phyloP scores from a whole-genome alignment of 257 asterid genomes.

The Craterostigma plantagineum region DNA sequence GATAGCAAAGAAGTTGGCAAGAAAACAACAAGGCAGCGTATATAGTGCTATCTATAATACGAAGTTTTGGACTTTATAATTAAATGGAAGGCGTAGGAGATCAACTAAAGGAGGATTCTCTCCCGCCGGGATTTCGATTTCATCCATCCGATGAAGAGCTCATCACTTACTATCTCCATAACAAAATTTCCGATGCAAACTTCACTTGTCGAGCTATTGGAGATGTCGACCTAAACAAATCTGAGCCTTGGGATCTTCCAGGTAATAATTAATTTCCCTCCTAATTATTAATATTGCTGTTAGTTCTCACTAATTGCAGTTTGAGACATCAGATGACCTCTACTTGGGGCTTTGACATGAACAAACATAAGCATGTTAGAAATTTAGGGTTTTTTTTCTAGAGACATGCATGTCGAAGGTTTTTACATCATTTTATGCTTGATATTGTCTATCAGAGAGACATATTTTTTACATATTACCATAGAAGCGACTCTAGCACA shows the following conservation, averaged over 20 bases:
- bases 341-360: neutral
- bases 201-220: constrained; percentile 66
- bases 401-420: no score
- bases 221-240: constrained; percentile 89
- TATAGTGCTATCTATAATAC: no score
- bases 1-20: no score
- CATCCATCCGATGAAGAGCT: constrained; percentile 86
- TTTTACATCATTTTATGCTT: no score
- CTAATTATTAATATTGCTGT: constrained; percentile 1
- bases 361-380: no score
- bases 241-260: constrained; percentile 98
- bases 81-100: no score
- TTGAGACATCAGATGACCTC: neutral
- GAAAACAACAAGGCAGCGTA: no score
- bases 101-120: constrained; percentile 31
- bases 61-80: no score
- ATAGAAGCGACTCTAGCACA: no score
- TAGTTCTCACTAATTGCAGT: neutral
- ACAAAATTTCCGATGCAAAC: constrained; percentile 58
- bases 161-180: constrained; percentile 55
- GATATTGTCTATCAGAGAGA: no score
- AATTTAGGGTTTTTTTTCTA: no score
- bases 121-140: constrained; percentile 83
- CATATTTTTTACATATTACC: no score
- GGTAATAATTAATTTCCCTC: constrained; percentile 15